Evolutionary conservation across 495 filamentous ascomycete genomes (phyloP).

Genomic region (Mytilinidion resinicola): DNA sequence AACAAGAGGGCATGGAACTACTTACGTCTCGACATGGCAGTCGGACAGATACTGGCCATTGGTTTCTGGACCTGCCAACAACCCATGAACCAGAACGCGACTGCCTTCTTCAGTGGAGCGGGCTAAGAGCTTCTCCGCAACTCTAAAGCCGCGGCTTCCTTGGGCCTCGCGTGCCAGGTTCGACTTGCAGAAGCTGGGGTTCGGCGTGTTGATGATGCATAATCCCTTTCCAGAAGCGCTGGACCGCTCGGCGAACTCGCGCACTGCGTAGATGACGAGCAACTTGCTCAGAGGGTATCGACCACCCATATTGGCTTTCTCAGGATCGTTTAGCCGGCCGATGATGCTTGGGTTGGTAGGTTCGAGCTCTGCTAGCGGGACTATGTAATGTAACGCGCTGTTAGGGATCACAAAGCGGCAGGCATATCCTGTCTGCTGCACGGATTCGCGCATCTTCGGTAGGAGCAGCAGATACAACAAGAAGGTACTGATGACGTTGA

Average conservation of each 20-base stretch:
- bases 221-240: constrained; percentile 9
- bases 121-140: constrained; percentile 8
- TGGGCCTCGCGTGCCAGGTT: constrained; percentile 29
- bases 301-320: constrained; percentile 26
- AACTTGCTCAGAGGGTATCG: constrained; percentile 35
- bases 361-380: constrained; percentile 24
- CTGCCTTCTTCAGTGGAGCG: constrained; percentile 40
- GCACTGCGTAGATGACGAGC: constrained; percentile 27
- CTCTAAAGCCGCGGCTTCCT: background rate
- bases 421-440: background rate
- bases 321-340: constrained; percentile 23
- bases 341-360: constrained; percentile 13
- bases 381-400: constrained; percentile 25
- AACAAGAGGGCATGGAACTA: background rate
- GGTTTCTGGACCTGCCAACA: constrained; percentile 32
- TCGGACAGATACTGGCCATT: constrained; percentile 33
- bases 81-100: constrained; percentile 36
- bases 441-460: constrained; percentile 31
- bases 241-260: constrained; percentile 22
- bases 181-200: constrained; percentile 31
- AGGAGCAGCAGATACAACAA: constrained; percentile 43
- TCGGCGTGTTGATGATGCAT: constrained; percentile 37
- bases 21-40: constrained; percentile 11
- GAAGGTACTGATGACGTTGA: constrained; percentile 48
- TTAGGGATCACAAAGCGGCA: constrained; percentile 22